Evolutionary conservation across 805 yeast genomes (phyloP).

Genomic region (Wickerhamiella australiensis): DNA sequence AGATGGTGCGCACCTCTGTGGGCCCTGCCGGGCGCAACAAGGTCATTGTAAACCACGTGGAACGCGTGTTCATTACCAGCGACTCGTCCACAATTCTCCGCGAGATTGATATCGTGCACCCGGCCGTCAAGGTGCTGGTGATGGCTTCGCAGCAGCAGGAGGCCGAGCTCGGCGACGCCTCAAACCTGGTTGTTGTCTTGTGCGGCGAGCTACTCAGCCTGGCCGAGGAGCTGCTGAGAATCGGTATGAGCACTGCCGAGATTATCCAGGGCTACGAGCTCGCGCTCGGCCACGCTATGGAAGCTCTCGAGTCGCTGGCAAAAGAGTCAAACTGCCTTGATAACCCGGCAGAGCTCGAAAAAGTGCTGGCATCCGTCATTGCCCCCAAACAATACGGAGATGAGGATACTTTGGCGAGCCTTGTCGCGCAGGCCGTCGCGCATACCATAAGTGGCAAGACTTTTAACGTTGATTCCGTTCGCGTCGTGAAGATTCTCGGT

Average conservation of each 20-base stretch:
- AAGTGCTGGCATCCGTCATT: slow-evolving; percentile 74
- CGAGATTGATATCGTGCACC: slow-evolving; percentile 90
- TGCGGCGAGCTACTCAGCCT: slow-evolving; percentile 86
- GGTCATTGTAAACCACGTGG: slow-evolving; percentile 80
- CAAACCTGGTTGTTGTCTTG: slow-evolving; percentile 78
- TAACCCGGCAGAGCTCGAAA: slow-evolving; percentile 44
- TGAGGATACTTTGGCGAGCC: slow-evolving; percentile 61
- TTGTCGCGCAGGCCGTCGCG: slow-evolving; percentile 77
- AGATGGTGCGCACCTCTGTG: slow-evolving; percentile 84
- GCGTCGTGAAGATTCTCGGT: slow-evolving; percentile 97
- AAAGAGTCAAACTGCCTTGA: slow-evolving; percentile 48
- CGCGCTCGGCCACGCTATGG: slow-evolving; percentile 66
- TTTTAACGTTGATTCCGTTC: slow-evolving; percentile 85
- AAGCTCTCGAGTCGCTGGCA: slow-evolving; percentile 49
- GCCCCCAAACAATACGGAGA: slow-evolving; percentile 88
- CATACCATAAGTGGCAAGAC: slow-evolving; percentile 51
- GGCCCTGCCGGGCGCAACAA: slow-evolving; percentile 98
- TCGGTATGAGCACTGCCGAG: slow-evolving; percentile 86
- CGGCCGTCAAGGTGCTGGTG: slow-evolving; percentile 88
- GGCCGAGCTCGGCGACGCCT: slow-evolving; percentile 92
- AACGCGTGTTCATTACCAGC: slow-evolving; percentile 78
- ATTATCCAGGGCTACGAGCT: slow-evolving; percentile 83
- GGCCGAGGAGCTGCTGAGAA: slow-evolving; percentile 69
- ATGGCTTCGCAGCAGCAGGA: slow-evolving; percentile 98
- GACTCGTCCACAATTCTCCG: slow-evolving; percentile 97